Evolutionary conservation across 768 basidiomycete species (phyloP), one percentile per base, ranked within the genome.

Genomic region (Xerocomellus amylosporus): DNA sequence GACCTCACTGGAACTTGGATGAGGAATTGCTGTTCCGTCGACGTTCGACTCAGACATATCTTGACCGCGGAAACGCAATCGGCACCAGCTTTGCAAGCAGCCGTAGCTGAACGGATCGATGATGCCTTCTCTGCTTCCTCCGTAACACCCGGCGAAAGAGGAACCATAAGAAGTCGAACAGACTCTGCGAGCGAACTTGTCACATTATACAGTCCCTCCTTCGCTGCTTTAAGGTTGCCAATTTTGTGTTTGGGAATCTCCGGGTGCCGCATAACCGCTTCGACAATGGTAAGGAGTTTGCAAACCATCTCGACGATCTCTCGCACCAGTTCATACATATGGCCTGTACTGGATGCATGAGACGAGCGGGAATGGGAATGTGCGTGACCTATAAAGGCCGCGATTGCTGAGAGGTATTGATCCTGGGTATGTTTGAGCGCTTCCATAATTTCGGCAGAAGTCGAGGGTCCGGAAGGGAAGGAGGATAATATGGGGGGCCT

Each of bases 311-410:
- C 93, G 48, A 98, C 90, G 44, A 94, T 89, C 73, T 96, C 92
- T 48, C 88, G 84, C n/a, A 95, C 92, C 49, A 98, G 83, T 61
- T 98, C 94, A 66, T 97, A 94, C 71, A 98, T 79, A 61, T 93
- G 89, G 1, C 92, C 95, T 15, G 93, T 95, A 56, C 88, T 92
- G 6, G 93, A 91, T 0, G 96, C 93, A 71, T 98, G 95, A 28
- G 91, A 91, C 38, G 83, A 78, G 42, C 91, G 86, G 20, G 90
- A 87, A 76, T 98, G 91, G 15, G 91, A 90, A 64, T 98, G 96
- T 2, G 93, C 90, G 67, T 98, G 94, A 1, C 95, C 96, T 63
- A 99, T 97, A 70, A 99, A 94, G 7, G 95, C 96, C 20, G 97
- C 95, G 65, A 97, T 93, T 19, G 93, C 90, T 5, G 93, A 96